These are phyloP conservation scores for Pichia inconspicua DNA, from an alignment of 1,139 yeast genomes.

Conservation along the genomic window DNA sequence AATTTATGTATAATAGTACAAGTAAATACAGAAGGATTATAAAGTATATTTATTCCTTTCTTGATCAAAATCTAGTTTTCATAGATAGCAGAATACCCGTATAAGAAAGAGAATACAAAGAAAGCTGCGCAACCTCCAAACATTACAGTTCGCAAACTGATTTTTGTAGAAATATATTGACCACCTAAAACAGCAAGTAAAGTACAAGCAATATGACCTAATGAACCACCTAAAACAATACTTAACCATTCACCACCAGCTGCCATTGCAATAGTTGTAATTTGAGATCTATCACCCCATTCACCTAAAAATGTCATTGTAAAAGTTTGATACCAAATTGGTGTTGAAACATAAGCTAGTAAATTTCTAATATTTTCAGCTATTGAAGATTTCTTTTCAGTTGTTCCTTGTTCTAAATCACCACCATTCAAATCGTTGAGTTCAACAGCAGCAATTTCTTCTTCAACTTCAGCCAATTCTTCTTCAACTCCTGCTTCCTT, in stretches of 20 bases:
- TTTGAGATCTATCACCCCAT: conserved; percentile 98
- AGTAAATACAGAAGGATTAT: background rate
- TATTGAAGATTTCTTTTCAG: conserved; percentile 4
- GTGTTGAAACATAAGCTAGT: conserved; percentile 55
- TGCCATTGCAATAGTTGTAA: conserved; percentile 97
- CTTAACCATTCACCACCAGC: conserved; percentile 92
- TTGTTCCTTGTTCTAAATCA: conserved; percentile 50
- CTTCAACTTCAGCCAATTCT: conserved; percentile 94
- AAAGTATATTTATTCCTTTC: background rate
- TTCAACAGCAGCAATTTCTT: conserved; percentile 68
- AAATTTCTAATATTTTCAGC: conserved; percentile 14
- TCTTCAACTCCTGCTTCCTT: conserved; percentile 82
- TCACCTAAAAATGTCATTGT: conserved; percentile 95
- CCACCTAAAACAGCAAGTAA: conserved; percentile 93
- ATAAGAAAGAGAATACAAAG: conserved; percentile 71
- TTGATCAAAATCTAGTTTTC: conserved; percentile 12
- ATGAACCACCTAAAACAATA: conserved; percentile 80
- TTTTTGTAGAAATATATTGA: conserved; percentile 75
- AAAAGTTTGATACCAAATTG: conserved; percentile 90
- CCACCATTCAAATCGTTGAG: conserved; percentile 45
- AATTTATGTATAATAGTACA: background rate
- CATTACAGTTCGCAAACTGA: conserved; percentile 87
- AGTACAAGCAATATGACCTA: conserved; percentile 90
- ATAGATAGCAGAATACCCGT: conserved; percentile 56
- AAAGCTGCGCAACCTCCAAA: conserved; percentile 86